Conservation (phyloP, 768 basidiomycete species). For the Clitopilus hobsonii region DNA sequence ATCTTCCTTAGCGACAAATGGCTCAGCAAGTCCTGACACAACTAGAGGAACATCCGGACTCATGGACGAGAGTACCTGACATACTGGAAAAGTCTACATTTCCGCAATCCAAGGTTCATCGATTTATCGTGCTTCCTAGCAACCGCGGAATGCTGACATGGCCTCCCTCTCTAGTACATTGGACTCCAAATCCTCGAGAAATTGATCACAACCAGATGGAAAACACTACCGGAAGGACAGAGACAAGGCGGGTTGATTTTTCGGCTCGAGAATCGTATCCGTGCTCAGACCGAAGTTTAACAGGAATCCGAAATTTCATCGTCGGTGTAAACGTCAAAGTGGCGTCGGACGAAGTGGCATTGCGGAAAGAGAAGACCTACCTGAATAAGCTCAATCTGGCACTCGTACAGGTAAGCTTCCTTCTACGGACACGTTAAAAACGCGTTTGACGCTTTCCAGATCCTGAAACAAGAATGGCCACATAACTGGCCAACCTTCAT, state of each 20-base stretch:
- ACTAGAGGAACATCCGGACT: conserved; percentile 93
- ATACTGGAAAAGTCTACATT: conserved; percentile 83
- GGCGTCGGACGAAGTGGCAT: conserved; percentile 82
- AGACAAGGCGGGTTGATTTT: conserved; percentile 48
- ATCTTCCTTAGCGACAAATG: conserved; percentile 74
- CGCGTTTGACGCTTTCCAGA: conserved; percentile 43
- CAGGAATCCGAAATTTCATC: conserved; percentile 95
- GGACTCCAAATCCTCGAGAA: conserved; percentile 96
- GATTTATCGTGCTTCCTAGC: conserved; percentile 5
- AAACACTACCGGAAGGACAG: conserved; percentile 90
- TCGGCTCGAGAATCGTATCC: no score
- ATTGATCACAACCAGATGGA: conserved; percentile 93
- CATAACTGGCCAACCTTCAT: conserved; percentile 99
- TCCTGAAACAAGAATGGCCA: conserved; percentile 99
- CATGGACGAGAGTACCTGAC: conserved; percentile 96
- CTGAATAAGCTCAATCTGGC: conserved; percentile 96
- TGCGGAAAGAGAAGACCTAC: conserved; percentile 92
- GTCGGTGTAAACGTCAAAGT: conserved; percentile 91
- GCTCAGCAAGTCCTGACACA: conserved; percentile 94
- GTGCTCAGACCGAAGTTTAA: no score
- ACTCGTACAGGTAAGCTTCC: conserved; percentile 73
- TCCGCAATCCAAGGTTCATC: conserved; percentile 76
- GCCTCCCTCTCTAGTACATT: conserved; percentile 64
- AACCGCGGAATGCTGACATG: conserved; percentile 10
- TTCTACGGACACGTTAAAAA: conserved; percentile 4